These are phyloP conservation scores for Sporothrix pseudoabietina DNA, from an alignment of 2,329 filamentous ascomycete genomes.

Conservation along the genomic window DNA sequence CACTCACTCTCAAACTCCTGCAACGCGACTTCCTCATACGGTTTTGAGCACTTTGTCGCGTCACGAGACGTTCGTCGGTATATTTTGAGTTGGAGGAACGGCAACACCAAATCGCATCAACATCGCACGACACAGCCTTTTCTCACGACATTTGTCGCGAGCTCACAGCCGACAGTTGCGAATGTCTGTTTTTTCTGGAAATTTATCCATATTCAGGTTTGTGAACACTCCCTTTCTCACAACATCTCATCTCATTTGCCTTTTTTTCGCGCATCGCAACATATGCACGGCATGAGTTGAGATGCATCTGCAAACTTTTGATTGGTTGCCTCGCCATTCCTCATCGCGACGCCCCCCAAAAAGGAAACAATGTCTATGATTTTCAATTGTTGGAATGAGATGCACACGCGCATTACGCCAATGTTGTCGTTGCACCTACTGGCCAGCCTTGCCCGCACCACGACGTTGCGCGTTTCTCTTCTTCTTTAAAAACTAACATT, in stretches of 20 bases:
- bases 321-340: neutral
- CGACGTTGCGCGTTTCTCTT: neutral
- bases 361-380: neutral
- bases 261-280: neutral
- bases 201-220: neutral
- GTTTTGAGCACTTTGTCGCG: conserved; percentile 19
- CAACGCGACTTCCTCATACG: conserved; percentile 21
- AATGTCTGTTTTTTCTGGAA: neutral
- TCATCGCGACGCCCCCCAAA: neutral
- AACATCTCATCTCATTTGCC: neutral
- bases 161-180: neutral
- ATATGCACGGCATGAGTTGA: conserved; percentile 6
- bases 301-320: neutral
- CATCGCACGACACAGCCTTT: neutral
- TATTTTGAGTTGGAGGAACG: neutral
- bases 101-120: neutral
- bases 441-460: neutral
- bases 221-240: neutral
- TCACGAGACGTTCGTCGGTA: conserved; percentile 8
- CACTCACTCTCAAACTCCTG: neutral
- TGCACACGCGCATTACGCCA: neutral
- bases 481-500: neutral
- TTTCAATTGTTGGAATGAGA: neutral
- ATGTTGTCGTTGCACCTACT: neutral
- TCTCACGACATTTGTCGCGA: neutral